phyloP scores from a whole-genome alignment of 2,329 filamentous ascomycete species.

The Metarhizium sp. region DNA sequence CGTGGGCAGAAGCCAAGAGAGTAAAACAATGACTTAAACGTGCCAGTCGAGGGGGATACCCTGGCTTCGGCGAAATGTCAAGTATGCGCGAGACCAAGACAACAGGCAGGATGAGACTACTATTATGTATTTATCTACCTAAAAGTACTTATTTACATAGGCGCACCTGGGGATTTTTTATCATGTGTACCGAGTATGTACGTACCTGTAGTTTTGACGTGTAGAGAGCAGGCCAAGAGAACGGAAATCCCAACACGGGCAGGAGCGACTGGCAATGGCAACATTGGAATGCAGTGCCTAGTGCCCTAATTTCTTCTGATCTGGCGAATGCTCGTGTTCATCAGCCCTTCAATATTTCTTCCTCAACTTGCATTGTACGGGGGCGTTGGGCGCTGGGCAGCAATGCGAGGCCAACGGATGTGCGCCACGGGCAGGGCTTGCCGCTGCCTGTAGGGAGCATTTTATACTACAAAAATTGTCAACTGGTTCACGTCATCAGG shows the following conservation, averaged over 20 bases:
- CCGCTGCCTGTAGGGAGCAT: neutral
- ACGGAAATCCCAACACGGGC: too few relatives aligned
- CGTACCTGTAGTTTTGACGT: too few relatives aligned
- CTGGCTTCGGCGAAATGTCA: neutral
- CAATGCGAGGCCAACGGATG: neutral
- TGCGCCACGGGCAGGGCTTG: neutral
- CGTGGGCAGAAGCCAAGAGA: neutral
- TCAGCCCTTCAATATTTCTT: neutral
- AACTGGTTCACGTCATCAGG: too few relatives aligned
- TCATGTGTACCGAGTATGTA: too few relatives aligned
- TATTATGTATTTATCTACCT: neutral
- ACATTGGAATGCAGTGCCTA: neutral
- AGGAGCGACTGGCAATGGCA: neutral
- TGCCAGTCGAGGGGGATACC: neutral
- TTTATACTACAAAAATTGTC: too few relatives aligned
- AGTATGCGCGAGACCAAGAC: neutral
- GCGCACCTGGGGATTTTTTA: too few relatives aligned
- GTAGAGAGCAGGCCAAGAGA: too few relatives aligned
- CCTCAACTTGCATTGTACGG: neutral
- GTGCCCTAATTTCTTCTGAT: too few relatives aligned
- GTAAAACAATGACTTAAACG: neutral
- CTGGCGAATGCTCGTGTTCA: too few relatives aligned
- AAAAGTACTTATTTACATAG: too few relatives aligned
- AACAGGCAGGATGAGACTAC: neutral
- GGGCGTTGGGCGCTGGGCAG: neutral